Conservation (phyloP, 148 eudicot genomes). For the Pharnaceum exiguum region DNA sequence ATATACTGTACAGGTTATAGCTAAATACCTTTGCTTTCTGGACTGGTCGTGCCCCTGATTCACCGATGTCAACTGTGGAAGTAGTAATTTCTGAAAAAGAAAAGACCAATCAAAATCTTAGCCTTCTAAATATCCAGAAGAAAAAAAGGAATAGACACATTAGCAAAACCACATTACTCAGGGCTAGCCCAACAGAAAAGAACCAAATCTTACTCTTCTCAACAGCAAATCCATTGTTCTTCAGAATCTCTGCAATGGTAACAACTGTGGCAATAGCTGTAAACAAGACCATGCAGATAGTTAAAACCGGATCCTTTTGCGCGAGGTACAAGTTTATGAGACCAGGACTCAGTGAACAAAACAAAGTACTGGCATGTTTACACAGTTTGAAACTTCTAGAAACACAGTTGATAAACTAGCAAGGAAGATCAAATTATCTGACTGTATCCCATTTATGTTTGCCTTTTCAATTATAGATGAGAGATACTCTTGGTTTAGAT, state of each 20-base stretch:
- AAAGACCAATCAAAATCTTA: slow-evolving; percentile 6
- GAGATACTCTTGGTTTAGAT: no score
- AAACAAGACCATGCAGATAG: slow-evolving; percentile 1
- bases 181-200: neutral
- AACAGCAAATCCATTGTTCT: slow-evolving; percentile 71
- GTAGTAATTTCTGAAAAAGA: slow-evolving; percentile 49
- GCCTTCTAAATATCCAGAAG: neutral
- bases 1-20: neutral
- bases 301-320: no score
- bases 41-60: slow-evolving; percentile 56
- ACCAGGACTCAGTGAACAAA: no score
- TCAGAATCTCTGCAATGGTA: slow-evolving; percentile 66
- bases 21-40: slow-evolving; percentile 68
- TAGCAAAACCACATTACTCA: neutral
- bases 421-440: no score
- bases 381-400: no score
- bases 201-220: slow-evolving; percentile 47
- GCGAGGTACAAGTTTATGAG: no score
- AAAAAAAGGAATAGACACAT: neutral
- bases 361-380: no score
- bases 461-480: no score
- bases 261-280: slow-evolving; percentile 81
- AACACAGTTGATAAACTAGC: no score
- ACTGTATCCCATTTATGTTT: no score
- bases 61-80: slow-evolving; percentile 62